Evolutionary conservation across 129 eudicot species (phyloP).

Genomic region (Chrysanthemum makinoi): DNA sequence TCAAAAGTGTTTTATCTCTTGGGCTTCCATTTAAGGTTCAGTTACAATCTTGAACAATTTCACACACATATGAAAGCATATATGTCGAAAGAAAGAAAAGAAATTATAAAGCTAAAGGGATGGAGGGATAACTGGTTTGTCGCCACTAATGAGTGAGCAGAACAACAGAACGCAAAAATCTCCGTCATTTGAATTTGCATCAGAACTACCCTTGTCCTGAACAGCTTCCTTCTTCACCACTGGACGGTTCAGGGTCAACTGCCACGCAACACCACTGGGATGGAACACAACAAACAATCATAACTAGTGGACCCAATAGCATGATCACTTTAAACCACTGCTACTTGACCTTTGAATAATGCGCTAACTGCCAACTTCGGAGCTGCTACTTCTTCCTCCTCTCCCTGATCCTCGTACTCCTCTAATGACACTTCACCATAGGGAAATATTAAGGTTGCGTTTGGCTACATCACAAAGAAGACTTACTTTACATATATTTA

Average conservation of each 20-base stretch:
- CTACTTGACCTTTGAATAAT: no score
- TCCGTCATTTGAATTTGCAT: slow-evolving; percentile 31
- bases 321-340: no score
- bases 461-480: no score
- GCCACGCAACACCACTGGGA: slow-evolving; percentile 97
- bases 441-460: no score
- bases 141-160: slow-evolving; percentile 85
- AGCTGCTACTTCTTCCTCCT: no score
- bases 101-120: slow-evolving; percentile 1
- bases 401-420: no score
- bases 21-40: no score
- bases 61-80: neutral
- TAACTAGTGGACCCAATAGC: slow-evolving; percentile 3
- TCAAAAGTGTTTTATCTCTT: no score
- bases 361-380: no score
- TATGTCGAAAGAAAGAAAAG: neutral
- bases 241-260: slow-evolving; percentile 70
- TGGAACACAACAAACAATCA: slow-evolving; percentile 11
- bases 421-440: no score
- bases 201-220: slow-evolving; percentile 28
- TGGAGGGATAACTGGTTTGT: slow-evolving; percentile 61
- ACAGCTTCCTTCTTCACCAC: slow-evolving; percentile 36
- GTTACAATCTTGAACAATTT: neutral
- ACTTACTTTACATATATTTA: no score
- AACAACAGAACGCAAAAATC: slow-evolving; percentile 84